Evolutionary conservation across 1,284 basidiomycete genomes (phyloP).

Genomic region (Cronartium quercuum): DNA sequence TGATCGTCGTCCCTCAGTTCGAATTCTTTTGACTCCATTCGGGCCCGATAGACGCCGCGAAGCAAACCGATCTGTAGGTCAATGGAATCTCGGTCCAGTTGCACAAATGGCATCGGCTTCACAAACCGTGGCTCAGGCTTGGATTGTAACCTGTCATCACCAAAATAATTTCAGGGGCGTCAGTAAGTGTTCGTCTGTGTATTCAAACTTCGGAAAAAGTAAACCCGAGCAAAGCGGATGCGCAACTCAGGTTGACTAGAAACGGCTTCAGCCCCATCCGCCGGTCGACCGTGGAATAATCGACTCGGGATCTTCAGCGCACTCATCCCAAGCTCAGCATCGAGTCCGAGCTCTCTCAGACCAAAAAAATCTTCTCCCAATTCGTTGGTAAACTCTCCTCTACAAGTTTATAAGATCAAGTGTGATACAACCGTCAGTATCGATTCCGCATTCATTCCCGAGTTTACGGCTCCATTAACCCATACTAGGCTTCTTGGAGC

Average conservation of each 20-base stretch:
- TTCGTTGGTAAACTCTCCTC: conserved; percentile 77
- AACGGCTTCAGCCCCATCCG: not conserved
- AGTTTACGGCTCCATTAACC: not conserved
- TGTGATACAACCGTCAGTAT: not conserved
- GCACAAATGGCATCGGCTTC: conserved; percentile 16
- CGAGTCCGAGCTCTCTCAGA: conserved; percentile 77
- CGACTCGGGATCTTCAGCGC: conserved; percentile 67
- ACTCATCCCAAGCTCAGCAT: conserved; percentile 76
- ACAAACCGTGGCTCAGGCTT: conserved; percentile 31
- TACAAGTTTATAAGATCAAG: conserved; percentile 45
- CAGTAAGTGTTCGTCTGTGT: not conserved
- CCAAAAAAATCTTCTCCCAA: conserved; percentile 92
- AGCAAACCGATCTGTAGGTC: conserved; percentile 29
- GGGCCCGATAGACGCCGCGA: conserved; percentile 10
- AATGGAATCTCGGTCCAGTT: conserved; percentile 19
- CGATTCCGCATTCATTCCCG: not conserved
- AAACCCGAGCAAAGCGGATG: not conserved
- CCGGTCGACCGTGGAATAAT: conserved; percentile 59
- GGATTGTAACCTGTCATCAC: not conserved
- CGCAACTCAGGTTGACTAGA: conserved; percentile 16
- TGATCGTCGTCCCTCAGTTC: conserved; percentile 32
- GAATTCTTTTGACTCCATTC: conserved; percentile 24
- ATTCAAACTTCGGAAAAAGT: not conserved
- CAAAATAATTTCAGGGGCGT: not conserved
- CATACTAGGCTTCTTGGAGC: too few relatives aligned